Base-by-base conservation (phyloP, 768 basidiomycete genomes). In the Hirschioporus abietinus region DNA sequence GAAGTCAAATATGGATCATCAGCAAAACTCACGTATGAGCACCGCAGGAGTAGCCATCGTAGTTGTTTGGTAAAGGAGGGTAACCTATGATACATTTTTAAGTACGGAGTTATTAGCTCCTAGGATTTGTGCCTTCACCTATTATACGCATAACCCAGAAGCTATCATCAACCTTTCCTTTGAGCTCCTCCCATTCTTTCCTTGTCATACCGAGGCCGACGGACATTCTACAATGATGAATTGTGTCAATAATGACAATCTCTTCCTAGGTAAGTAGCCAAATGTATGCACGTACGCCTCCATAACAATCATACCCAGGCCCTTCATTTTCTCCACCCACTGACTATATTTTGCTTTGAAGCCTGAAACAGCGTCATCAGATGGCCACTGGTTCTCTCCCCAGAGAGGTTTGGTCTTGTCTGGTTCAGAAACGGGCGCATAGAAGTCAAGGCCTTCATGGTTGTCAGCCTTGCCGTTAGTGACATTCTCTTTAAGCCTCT, bases 111-210 rank as follows among this genome's bases (percentile, higher is more conserved):
- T 64, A 23, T 17, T 64, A 35, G 26, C 35, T 1, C 27, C 24
- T 24, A 36, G 15, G 8, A 57, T 26, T 18, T 66, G 73, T 23
- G 10, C 17, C 60, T 74, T 7, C 60, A 90, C 91, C 93, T 66
- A 96, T 92, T 4, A 90, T 80, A 5, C 95, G 84, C 89, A 95
- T 88, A 6, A 88, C 85, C 95, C 95, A 96, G 72, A 96, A 97
- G 70, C 88, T 89, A 69, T 96, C 88, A 67, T 93, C 86, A 0
- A 96, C 88, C 74, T 89, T 83, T 26, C 74, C 73, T n/a, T 84
- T 83, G 61, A 96, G 79, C 0, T 84, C 83, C 15, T 78, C 67
- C 89, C 91, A 92, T 72, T 95, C 95, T 0, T 85, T 82, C 0
- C 74, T 65, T 5, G 82, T 83, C 87, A 94, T 84, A 10, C 91